These are phyloP conservation scores for Aphanocladium album DNA, from an alignment of 2,329 filamentous ascomycete species.

Conservation along the genomic window DNA sequence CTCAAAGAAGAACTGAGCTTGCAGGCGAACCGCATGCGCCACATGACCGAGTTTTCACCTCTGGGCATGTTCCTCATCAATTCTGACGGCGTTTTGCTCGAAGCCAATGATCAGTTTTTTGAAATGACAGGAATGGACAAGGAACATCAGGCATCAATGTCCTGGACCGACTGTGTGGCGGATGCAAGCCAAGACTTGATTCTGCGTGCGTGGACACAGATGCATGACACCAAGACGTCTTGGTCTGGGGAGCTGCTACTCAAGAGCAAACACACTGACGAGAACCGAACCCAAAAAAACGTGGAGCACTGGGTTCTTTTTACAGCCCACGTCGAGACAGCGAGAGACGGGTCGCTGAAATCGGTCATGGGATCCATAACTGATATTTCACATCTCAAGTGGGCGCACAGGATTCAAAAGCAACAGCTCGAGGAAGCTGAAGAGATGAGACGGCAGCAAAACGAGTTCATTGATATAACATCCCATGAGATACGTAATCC, in stretches of 20 bases:
- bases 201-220: slow-evolving; percentile 32
- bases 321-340: slow-evolving; percentile 30
- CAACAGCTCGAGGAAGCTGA: slow-evolving; percentile 32
- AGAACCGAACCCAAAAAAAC: slow-evolving; percentile 19
- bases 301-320: slow-evolving; percentile 35
- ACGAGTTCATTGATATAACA: slow-evolving; percentile 70
- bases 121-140: slow-evolving; percentile 40
- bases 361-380: slow-evolving; percentile 38
- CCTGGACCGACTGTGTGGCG: slow-evolving; percentile 36
- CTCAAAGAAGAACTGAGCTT: slow-evolving; percentile 30
- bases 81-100: slow-evolving; percentile 34
- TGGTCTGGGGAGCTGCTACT: slow-evolving; percentile 39
- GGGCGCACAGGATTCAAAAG: slow-evolving; percentile 34
- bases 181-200: slow-evolving; percentile 28
- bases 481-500: slow-evolving; percentile 72
- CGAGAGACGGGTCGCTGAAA: slow-evolving; percentile 28
- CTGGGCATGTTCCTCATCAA: slow-evolving; percentile 35
- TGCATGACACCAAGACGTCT: slow-evolving; percentile 29
- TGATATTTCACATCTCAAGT: slow-evolving; percentile 40
- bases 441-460: slow-evolving; percentile 43
- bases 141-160: slow-evolving; percentile 33
- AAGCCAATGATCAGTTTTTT: slow-evolving; percentile 43
- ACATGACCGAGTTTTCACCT: slow-evolving; percentile 33
- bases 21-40: slow-evolving; percentile 30
- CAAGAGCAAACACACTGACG: slow-evolving; percentile 34